These are phyloP conservation scores for Hypoxylon sp. DNA, from an alignment of 2,329 filamentous ascomycete genomes.

Conservation along the genomic window DNA sequence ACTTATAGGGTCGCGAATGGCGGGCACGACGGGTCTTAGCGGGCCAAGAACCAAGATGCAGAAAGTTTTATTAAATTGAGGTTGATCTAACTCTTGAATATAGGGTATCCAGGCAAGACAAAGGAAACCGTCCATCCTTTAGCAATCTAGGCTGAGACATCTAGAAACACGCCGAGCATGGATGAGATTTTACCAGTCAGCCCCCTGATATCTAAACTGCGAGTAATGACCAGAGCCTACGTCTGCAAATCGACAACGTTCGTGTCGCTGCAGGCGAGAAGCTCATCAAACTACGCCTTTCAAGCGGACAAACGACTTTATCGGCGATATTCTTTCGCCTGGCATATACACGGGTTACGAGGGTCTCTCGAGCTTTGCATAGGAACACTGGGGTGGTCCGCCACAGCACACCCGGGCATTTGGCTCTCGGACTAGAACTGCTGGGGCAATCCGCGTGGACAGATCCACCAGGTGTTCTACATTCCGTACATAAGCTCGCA, in stretches of 20 bases:
- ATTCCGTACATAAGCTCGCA: slow-evolving; percentile 66
- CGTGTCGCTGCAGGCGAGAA: slow-evolving; percentile 60
- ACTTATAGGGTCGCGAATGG: slow-evolving; percentile 69
- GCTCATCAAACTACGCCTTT: slow-evolving; percentile 59
- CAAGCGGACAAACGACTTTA: slow-evolving; percentile 57
- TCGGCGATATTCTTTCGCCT: slow-evolving; percentile 63
- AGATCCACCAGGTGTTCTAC: slow-evolving; percentile 69
- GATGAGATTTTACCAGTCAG: slow-evolving; percentile 58
- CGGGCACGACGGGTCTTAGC: slow-evolving; percentile 72
- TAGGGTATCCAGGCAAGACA: no score
- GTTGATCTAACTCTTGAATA: no score
- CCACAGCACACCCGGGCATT: slow-evolving; percentile 70
- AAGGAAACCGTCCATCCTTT: no score
- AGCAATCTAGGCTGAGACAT: no score
- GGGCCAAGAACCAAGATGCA: no score
- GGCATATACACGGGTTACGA: slow-evolving; percentile 72
- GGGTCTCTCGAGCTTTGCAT: slow-evolving; percentile 67
- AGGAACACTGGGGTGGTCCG: slow-evolving; percentile 69
- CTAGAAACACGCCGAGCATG: slow-evolving; percentile 59
- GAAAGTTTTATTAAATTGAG: no score
- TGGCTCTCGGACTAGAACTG: slow-evolving; percentile 68
- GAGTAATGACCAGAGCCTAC: slow-evolving; percentile 72
- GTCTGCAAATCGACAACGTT: slow-evolving; percentile 68
- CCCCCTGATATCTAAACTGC: slow-evolving; percentile 66
- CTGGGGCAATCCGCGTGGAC: slow-evolving; percentile 64